These are phyloP conservation scores for Ilex asprella DNA, from an alignment of 257 asterid genomes.

Conservation along the genomic window DNA sequence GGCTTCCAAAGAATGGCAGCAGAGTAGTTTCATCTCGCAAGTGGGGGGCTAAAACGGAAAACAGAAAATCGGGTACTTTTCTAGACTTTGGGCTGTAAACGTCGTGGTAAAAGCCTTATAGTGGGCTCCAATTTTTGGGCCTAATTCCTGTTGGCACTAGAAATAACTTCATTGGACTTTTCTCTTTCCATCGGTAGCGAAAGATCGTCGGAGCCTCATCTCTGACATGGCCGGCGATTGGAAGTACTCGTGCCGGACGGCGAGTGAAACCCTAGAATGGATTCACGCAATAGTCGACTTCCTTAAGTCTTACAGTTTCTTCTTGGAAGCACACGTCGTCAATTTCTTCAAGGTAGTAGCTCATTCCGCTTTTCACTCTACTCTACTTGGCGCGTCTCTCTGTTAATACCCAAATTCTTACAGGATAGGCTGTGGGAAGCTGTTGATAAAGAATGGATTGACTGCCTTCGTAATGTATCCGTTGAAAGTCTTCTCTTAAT, in stretches of 20 bases:
- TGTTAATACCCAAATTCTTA: not conserved
- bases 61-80: no score
- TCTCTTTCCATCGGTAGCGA: no score
- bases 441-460: slow-evolving; percentile 77
- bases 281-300: slow-evolving; percentile 59
- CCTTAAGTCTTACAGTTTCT: slow-evolving; percentile 57
- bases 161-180: no score
- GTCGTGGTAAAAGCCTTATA: no score
- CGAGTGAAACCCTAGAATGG: slow-evolving; percentile 68
- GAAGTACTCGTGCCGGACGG: slow-evolving; percentile 54
- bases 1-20: no score
- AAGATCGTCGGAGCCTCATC: not conserved
- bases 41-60: no score
- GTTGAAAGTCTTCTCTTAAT: slow-evolving; percentile 51
- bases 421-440: slow-evolving; percentile 85
- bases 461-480: slow-evolving; percentile 60
- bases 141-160: no score
- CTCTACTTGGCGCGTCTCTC: not conserved
- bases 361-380: not conserved
- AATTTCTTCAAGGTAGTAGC: slow-evolving; percentile 60
- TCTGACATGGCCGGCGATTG: slow-evolving; percentile 22
- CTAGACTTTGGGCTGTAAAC: no score
- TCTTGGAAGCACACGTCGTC: slow-evolving; percentile 67
- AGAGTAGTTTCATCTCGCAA: no score
- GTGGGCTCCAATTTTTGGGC: no score